Evolutionary conservation across 2,329 filamentous ascomycete species (phyloP), one percentile per base, ranked within the genome.

Genomic region (Xenosphaeropsis pyriputrescens): DNA sequence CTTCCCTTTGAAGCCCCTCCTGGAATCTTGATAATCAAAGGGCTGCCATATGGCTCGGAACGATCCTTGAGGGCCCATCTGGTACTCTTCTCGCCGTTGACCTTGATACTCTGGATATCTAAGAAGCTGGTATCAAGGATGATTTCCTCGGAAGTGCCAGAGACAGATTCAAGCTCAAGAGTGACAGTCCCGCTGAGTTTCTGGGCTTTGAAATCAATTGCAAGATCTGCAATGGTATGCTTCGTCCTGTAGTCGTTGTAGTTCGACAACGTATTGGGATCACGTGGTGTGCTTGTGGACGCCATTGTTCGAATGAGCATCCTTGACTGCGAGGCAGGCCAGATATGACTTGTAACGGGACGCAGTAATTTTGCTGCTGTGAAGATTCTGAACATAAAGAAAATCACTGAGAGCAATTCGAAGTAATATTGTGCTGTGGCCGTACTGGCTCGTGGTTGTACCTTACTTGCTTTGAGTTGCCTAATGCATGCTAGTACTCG

Each of bases 211-310:
- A 96, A 98, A 52, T 93, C 77, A 49, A 96, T 78, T 48, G 76
- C 75, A 52, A 95, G 75, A 57, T 82, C 76, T 41, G 84, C 82
- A 15, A 74, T 79, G 15, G 85, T 91, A 63, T 95, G 86, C 55
- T 71, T 77, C 14, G 85, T 94, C 43, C 74, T 68, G 77, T 85
- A 95, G 39, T 80, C 77, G 58, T 84, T 77, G 61, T 95, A 95
- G 65, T 96, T 96, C 55, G 84, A 82, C 41, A 91, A 63, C 18
- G 91, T 95, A 58, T 86, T 93, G 38, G 86, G 86, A 61, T 96
- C 89, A 52, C 84, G 74, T 45, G 50, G 43, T 32, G 37, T 38
- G 8, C 33, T 46, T 4, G 30, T 17, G 30, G 30, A 32, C n/a
- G 30, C 30, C 30, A 32, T 32, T 15, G 30, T 32, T 32, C 30